Evolutionary conservation across 2,329 filamentous ascomycete genomes (phyloP), one percentile per base, ranked within the genome.

Genomic region (Elsinoe perseae): DNA sequence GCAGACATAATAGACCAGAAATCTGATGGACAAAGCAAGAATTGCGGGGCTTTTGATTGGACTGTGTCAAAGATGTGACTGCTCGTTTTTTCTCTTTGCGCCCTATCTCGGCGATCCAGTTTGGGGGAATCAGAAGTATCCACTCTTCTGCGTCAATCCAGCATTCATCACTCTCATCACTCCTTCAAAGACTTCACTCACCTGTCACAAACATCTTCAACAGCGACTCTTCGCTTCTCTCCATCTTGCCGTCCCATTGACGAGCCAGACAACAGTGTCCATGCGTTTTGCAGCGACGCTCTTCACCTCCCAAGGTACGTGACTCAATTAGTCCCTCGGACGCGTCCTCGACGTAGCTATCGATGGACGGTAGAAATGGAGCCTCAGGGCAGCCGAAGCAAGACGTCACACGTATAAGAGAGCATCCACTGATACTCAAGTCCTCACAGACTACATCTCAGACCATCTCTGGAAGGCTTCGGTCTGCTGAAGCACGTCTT

Each of bases 391-490:
- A 8, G 38, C 8, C 2, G 38, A 42, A 42, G 21, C 38, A 42
- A 23, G 20, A 3, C 10, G 4, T 23, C 21, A 44, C 8, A 50
- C 18, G 4, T n/a, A n/a, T 21, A 1, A 9, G 5, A 1, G 20
- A 16, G 32, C 32, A 4, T 14, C 2, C 18, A 21, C 48, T 52
- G 30, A 52, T 30, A 52, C 12, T 38, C 60, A 50, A 61, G 38
- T 28, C 18, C 8, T 56, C 56, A 18, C 50, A 81, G 80, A 83
- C 75, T 84, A 84, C 73, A 83, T 84, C 74, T 83, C 80, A 77
- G 81, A 84, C 76, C 81, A 84, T 75, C 77, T 84, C 72, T 84
- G 81, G 81, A 84, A 84, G 75, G 80, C 81, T 66, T 81, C 79
- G 68, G 77, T 79, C 69, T 83, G 81, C 72, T 82, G 75, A 79